Evolutionary conservation across 176 grass and related monocot genomes (phyloP).

Genomic region (Paspalum vaginatum): DNA sequence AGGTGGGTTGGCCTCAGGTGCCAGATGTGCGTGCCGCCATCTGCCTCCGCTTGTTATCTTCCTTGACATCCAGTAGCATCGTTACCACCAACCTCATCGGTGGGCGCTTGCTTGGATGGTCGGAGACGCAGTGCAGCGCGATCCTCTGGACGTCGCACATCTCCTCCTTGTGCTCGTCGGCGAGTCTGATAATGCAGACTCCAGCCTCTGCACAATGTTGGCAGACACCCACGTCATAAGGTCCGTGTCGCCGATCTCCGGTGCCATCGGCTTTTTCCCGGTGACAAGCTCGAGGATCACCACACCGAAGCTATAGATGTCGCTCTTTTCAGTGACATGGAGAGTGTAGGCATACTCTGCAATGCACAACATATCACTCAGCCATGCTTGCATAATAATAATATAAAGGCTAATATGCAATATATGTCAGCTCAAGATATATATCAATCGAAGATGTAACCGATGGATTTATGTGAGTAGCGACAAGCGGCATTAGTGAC

Average conservation of each 20-base stretch:
- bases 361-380: conserved; percentile 23
- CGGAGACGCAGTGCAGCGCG: conserved; percentile 53
- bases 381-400: not conserved
- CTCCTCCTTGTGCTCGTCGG: conserved; percentile 43
- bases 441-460: not conserved
- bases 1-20: not conserved
- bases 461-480: accelerated
- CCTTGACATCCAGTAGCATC: conserved; percentile 60
- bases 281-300: conserved; percentile 77
- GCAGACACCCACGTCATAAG: conserved; percentile 59
- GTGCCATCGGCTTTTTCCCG: conserved; percentile 50
- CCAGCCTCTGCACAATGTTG: conserved; percentile 43
- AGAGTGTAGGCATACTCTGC: conserved; percentile 87
- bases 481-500: accelerated
- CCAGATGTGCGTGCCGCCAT: not conserved
- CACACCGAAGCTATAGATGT: conserved; percentile 79
- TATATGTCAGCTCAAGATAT: not conserved
- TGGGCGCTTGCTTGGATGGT: conserved; percentile 57
- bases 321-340: conserved; percentile 77
- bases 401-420: not conserved
- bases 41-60: conserved; percentile 28
- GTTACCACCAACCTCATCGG: conserved; percentile 77
- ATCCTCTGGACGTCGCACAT: conserved; percentile 64
- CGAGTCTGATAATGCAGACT: conserved; percentile 53
- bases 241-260: conserved; percentile 56